phyloP scores from a whole-genome alignment of 495 filamentous ascomycete genomes.

The Astrothelium macrocarpum region DNA sequence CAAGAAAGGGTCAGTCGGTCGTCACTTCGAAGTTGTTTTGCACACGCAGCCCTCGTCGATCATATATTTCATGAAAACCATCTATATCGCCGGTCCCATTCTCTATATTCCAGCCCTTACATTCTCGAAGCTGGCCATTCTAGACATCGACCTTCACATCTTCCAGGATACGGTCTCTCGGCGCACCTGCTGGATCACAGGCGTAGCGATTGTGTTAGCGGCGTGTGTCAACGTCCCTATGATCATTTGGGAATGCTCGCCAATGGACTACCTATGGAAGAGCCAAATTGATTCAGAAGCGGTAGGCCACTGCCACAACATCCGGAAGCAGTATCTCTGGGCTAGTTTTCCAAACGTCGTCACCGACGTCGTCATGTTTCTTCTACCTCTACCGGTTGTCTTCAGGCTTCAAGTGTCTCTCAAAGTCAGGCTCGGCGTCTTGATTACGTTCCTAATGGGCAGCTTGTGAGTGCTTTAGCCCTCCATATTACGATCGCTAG shows the following conservation, averaged over 20 bases:
- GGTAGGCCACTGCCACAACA: neutral
- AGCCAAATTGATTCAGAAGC: neutral
- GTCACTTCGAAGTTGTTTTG: neutral
- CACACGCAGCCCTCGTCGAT: neutral
- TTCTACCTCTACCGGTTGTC: neutral
- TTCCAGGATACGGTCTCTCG: neutral
- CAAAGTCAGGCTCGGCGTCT: neutral
- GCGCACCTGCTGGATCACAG: neutral
- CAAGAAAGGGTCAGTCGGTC: neutral
- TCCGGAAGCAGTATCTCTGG: neutral
- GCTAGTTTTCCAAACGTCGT: neutral
- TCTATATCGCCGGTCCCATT: neutral
- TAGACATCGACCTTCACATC: neutral
- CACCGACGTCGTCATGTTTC: neutral
- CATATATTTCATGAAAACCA: neutral
- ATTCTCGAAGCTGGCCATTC: neutral
- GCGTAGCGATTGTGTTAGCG: neutral
- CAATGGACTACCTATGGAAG: neutral
- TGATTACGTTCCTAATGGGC: neutral
- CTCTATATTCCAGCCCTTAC: neutral
- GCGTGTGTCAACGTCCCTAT: neutral
- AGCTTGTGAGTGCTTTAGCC: neutral
- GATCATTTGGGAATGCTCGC: neutral
- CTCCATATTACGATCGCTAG: neutral
- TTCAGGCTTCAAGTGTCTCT: neutral